phyloP scores from a whole-genome alignment of 805 yeast genomes.

The Barnettozyma californica region DNA sequence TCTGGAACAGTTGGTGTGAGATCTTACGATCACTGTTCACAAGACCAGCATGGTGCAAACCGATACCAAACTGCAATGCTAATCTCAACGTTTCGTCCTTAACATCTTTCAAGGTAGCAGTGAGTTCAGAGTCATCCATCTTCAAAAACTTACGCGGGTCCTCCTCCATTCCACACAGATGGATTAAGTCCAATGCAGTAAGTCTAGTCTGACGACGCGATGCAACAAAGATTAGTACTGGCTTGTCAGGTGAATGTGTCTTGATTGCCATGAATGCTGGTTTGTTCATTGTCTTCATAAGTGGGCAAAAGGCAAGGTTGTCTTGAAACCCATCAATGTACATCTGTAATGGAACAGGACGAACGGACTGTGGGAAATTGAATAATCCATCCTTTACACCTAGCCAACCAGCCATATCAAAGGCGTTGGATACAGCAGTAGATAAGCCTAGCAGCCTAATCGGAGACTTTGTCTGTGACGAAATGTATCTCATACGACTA shows the following conservation, averaged over 20 bases:
- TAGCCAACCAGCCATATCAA: constrained; percentile 91
- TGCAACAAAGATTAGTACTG: constrained; percentile 96
- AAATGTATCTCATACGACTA: constrained; percentile 90
- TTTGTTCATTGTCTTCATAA: constrained; percentile 66
- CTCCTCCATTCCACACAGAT: constrained; percentile 59
- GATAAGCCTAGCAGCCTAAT: constrained; percentile 87
- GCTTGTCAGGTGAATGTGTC: constrained; percentile 65
- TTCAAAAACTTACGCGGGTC: constrained; percentile 59
- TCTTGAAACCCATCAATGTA: constrained; percentile 84
- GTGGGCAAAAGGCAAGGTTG: constrained; percentile 68
- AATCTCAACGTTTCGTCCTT: constrained; percentile 78
- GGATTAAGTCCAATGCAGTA: constrained; percentile 69
- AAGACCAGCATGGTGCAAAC: constrained; percentile 97
- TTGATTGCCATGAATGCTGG: constrained; percentile 73
- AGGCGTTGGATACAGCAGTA: constrained; percentile 87
- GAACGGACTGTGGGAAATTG: constrained; percentile 88
- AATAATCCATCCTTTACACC: constrained; percentile 93
- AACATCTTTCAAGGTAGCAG: constrained; percentile 58
- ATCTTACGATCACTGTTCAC: constrained; percentile 82
- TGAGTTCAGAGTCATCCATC: constrained; percentile 43
- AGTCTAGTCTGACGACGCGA: constrained; percentile 92
- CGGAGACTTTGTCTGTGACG: constrained; percentile 87
- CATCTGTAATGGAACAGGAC: constrained; percentile 94
- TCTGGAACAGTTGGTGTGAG: constrained; percentile 78
- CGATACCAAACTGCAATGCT: constrained; percentile 76